A percentile compares a stretch with the other conserved stretches of the same genome.
phyloP scores from a whole-genome alignment of 306 rosid genomes.

The Echinosophora koreensis region DNA sequence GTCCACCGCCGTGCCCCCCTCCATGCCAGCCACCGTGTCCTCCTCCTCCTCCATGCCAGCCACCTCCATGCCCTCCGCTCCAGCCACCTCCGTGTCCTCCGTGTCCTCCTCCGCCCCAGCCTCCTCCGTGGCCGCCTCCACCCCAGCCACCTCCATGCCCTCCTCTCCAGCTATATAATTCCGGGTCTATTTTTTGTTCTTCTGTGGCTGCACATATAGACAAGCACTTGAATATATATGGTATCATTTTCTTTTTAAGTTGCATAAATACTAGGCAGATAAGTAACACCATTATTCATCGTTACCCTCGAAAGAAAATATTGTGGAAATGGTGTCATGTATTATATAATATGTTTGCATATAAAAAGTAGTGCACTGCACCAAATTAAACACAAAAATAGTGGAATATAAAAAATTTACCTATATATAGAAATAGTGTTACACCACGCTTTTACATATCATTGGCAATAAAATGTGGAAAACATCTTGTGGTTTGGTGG shows the following conservation, averaged over 20 bases:
- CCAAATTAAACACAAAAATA: not conserved
- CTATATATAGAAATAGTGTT: not conserved
- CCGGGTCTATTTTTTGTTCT: not conserved
- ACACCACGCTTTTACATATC: too few species aligned
- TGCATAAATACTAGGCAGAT: not conserved
- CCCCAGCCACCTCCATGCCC: not conserved
- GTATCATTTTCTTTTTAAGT: not conserved
- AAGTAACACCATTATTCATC: not conserved
- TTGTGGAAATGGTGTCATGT: not conserved
- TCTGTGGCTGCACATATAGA: not conserved
- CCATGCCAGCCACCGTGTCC: not conserved
- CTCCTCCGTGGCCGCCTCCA: not conserved
- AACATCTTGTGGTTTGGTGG: too few species aligned
- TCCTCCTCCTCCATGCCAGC: not conserved
- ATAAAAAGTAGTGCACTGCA: not conserved
- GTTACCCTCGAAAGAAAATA: not conserved
- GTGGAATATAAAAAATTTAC: not conserved
- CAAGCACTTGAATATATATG: not conserved
- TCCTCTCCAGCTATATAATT: constrained; percentile 19
- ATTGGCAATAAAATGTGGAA: too few species aligned
- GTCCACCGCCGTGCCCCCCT: too few species aligned
- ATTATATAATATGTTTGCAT: not conserved
- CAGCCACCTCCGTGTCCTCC: not conserved
- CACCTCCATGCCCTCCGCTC: not conserved
- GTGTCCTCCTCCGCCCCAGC: not conserved